Evolutionary conservation across 352 stramenopile species (phyloP).

Genomic region (Pythium aphanidermatum): DNA sequence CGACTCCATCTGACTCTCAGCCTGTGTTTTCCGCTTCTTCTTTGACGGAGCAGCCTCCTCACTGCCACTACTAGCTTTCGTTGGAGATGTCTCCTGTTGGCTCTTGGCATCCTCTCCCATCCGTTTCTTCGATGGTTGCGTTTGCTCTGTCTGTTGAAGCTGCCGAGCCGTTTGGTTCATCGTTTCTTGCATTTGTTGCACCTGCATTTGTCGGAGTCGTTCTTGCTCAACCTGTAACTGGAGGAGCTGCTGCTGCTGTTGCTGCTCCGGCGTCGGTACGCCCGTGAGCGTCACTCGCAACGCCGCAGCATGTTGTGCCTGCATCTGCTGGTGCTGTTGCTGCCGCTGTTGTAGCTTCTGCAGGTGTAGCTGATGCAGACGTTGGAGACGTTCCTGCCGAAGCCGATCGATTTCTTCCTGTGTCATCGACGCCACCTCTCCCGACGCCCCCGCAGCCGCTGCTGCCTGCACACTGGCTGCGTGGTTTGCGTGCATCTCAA

Average conservation of each 20-base stretch:
- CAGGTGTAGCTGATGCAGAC: constrained; percentile 46
- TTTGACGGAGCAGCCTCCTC: constrained; percentile 11
- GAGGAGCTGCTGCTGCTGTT: constrained; percentile 32
- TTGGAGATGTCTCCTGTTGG: background rate
- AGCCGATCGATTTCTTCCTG: constrained; percentile 41
- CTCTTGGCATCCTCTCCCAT: constrained; percentile 34
- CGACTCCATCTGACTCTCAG: constrained; percentile 56
- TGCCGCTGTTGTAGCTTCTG: constrained; percentile 26
- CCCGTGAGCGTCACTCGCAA: constrained; percentile 25
- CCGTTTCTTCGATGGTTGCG: constrained; percentile 36
- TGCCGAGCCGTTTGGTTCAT: constrained; percentile 17
- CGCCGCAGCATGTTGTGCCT: constrained; percentile 10
- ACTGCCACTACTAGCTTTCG: constrained; percentile 31
- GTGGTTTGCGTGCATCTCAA: constrained; percentile 37
- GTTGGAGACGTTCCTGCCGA: constrained; percentile 39
- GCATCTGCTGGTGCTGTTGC: constrained; percentile 22
- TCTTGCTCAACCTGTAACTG: constrained; percentile 49
- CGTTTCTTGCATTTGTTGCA: constrained; percentile 26
- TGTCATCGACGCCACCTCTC: background rate
- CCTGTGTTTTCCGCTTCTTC: constrained; percentile 30
- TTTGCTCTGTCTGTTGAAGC: constrained; percentile 29
- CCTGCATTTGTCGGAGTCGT: constrained; percentile 24
- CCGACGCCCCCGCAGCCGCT: background rate
- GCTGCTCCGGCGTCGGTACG: constrained; percentile 12
- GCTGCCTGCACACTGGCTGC: constrained; percentile 14